These are phyloP conservation scores for Torrubiella hemipterigena DNA, from an alignment of 2,329 filamentous ascomycete genomes.

Conservation along the genomic window DNA sequence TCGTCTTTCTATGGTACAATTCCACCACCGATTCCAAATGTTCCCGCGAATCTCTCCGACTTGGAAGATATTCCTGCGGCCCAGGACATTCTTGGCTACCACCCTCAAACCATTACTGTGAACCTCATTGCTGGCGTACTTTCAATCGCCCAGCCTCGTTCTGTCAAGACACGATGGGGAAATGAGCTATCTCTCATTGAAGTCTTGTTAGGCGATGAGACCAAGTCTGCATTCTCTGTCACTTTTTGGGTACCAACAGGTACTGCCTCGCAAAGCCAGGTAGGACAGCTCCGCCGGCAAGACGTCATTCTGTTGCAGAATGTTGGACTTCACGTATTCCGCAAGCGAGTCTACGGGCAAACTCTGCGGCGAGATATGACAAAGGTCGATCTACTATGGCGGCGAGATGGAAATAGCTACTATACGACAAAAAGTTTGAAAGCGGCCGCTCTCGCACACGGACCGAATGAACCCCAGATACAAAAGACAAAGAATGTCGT, in stretches of 20 bases:
- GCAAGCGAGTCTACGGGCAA: conserved; percentile 70
- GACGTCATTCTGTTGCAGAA: conserved; percentile 74
- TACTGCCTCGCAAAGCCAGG: conserved; percentile 12
- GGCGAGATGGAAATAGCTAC: conserved; percentile 38
- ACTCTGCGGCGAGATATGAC: conserved; percentile 63
- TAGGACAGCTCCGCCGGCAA: conserved; percentile 45
- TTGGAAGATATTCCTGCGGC: conserved; percentile 61
- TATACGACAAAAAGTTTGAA: conserved; percentile 41
- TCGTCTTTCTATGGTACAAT: too few species aligned
- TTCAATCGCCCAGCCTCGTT: conserved; percentile 53
- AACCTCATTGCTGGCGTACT: conserved; percentile 75
- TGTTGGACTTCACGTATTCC: conserved; percentile 66
- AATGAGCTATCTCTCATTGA: conserved; percentile 57
- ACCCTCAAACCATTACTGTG: conserved; percentile 70
- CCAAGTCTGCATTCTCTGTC: conserved; percentile 64
- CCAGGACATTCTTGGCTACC: conserved; percentile 49
- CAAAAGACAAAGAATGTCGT: conserved; percentile 55
- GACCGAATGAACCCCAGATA: conserved; percentile 34
- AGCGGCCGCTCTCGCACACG: conserved; percentile 13
- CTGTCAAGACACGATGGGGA: conserved; percentile 56
- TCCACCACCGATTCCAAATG: conserved; percentile 12
- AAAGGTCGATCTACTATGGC: conserved; percentile 52
- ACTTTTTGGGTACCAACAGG: conserved; percentile 64
- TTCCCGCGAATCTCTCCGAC: conserved; percentile 30
- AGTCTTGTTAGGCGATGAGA: conserved; percentile 75